These are phyloP conservation scores for Nakaseomyces sp. DNA, from an alignment of 1,139 yeast genomes.

Conservation along the genomic window DNA sequence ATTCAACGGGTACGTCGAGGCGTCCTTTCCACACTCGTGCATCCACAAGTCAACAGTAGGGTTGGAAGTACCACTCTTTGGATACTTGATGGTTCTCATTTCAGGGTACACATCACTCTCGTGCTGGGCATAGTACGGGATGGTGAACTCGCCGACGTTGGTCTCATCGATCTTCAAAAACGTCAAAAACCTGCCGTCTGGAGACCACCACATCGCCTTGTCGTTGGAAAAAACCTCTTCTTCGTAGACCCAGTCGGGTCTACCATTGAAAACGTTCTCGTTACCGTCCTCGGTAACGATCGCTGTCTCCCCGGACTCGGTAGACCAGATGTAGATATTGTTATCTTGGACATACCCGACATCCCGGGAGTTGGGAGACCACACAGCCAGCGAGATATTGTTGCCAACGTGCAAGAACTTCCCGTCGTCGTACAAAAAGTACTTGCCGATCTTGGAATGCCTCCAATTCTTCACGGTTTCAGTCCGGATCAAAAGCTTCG, in stretches of 20 bases:
- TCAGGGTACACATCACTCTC: conserved; percentile 56
- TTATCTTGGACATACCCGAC: conserved; percentile 65
- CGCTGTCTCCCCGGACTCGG: conserved; percentile 27
- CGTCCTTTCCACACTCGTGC: conserved; percentile 30
- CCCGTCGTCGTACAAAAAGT: conserved; percentile 50
- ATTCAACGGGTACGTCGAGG: conserved; percentile 36
- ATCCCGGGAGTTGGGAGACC: conserved; percentile 68
- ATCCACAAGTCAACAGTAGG: conserved; percentile 51
- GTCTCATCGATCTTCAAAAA: conserved; percentile 69
- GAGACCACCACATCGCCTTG: conserved; percentile 84
- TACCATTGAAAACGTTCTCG: conserved; percentile 69
- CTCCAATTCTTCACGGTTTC: conserved; percentile 66
- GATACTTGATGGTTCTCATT: conserved; percentile 59
- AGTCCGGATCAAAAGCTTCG: conserved; percentile 46
- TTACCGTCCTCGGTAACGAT: conserved; percentile 50
- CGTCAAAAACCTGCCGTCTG: conserved; percentile 55
- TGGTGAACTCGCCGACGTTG: conserved; percentile 56
- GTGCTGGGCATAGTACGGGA: conserved; percentile 62
- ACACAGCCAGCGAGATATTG: conserved; percentile 47
- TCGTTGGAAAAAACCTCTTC: conserved; percentile 75
- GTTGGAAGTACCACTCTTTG: conserved; percentile 81
- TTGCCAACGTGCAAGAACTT: conserved; percentile 19
- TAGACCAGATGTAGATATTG: conserved; percentile 48
- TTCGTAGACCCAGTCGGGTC: conserved; percentile 96
- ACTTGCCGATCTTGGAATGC: conserved; percentile 64